Percentiles rank a stretch among this genome's conserved stretches.
phyloP scores from a whole-genome alignment of 2,329 filamentous ascomycete species.

The Trichoderma guizhouense region DNA sequence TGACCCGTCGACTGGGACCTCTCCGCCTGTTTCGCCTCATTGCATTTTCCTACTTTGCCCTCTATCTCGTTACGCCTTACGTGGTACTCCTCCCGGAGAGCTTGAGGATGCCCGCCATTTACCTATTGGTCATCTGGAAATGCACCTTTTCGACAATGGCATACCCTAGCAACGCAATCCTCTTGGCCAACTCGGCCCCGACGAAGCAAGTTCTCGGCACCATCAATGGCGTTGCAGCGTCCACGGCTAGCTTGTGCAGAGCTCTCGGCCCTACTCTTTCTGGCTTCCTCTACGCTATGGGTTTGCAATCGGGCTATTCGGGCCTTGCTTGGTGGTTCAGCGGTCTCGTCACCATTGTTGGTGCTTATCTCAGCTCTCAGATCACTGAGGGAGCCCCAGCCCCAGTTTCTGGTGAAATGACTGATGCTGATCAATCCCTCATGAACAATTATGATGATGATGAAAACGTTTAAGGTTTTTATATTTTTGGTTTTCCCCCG shows the following conservation, averaged over 20 bases:
- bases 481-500: not conserved
- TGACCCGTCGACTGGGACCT: slow-evolving; percentile 72
- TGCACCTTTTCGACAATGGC: slow-evolving; percentile 89
- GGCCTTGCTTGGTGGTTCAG: slow-evolving; percentile 93
- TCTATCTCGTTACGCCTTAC: slow-evolving; percentile 88
- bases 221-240: slow-evolving; percentile 89
- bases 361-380: slow-evolving; percentile 70
- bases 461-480: slow-evolving; percentile 27
- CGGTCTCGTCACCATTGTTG: slow-evolving; percentile 69
- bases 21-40: slow-evolving; percentile 79
- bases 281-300: slow-evolving; percentile 77
- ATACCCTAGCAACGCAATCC: slow-evolving; percentile 85
- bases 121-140: slow-evolving; percentile 79
- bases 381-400: slow-evolving; percentile 63
- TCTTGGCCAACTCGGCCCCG: slow-evolving; percentile 84
- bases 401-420: slow-evolving; percentile 40
- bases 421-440: slow-evolving; percentile 31
- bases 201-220: slow-evolving; percentile 81
- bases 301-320: slow-evolving; percentile 76
- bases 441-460: slow-evolving; percentile 34
- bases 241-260: slow-evolving; percentile 82
- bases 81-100: slow-evolving; percentile 74
- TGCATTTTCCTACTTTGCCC: slow-evolving; percentile 76
- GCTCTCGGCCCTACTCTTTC: slow-evolving; percentile 87
- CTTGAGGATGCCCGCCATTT: slow-evolving; percentile 71